Percentiles rank a stretch among this genome's conserved stretches.
These are phyloP conservation scores for Aristolochia fimbriata DNA, from an alignment of 164 flowering plant species.

Conservation along the genomic window DNA sequence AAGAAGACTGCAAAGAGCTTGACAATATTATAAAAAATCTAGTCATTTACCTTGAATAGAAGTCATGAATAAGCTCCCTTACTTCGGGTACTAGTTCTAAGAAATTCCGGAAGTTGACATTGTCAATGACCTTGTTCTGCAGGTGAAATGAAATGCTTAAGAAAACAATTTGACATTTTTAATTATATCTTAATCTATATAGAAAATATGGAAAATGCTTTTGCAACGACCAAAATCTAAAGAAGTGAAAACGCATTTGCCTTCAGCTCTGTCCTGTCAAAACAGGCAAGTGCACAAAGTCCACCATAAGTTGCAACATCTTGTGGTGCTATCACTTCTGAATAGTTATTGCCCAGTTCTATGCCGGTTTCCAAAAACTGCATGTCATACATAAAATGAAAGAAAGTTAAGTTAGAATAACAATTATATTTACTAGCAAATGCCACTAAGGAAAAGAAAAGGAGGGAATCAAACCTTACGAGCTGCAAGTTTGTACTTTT, in stretches of 20 bases:
- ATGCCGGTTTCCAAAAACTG: constrained; percentile 86
- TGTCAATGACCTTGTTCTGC: constrained; percentile 94
- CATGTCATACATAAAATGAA: constrained; percentile 5
- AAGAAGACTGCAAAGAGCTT: background rate
- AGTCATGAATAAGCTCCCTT: constrained; percentile 90
- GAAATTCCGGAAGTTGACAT: constrained; percentile 81
- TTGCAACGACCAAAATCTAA: too few relatives aligned
- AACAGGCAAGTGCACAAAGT: constrained; percentile 96
- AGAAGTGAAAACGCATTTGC: constrained; percentile 20
- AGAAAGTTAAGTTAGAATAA: too few relatives aligned
- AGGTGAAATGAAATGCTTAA: constrained; percentile 9
- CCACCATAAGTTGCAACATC: constrained; percentile 99
- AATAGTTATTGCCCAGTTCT: constrained; percentile 71
- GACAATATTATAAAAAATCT: background rate
- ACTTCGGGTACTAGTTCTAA: constrained; percentile 96
- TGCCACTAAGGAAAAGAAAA: background rate
- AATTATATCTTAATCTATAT: background rate
- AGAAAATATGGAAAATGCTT: background rate
- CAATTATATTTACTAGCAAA: background rate
- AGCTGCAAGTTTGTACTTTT: constrained; percentile 91
- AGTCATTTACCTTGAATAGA: constrained; percentile 71
- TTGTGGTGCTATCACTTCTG: constrained; percentile 91
- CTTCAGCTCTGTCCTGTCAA: constrained; percentile 90
- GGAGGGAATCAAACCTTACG: constrained; percentile 57
- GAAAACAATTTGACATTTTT: background rate